phyloP scores from a whole-genome alignment of 2,329 filamentous ascomycete genomes.

The Aspergillus sp. region DNA sequence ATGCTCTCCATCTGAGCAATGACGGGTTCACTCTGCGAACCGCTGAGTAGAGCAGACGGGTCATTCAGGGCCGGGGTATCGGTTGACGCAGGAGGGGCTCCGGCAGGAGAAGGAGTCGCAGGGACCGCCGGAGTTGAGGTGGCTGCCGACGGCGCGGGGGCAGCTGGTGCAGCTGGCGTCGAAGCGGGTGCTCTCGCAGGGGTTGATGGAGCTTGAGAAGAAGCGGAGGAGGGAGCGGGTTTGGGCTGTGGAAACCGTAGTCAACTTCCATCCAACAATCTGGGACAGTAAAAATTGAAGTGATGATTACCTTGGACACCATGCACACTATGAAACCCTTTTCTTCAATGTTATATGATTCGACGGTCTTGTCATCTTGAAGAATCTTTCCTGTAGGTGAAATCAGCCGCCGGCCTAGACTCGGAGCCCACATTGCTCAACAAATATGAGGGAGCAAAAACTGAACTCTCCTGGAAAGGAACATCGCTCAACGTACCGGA shows the following conservation, averaged over 20 bases:
- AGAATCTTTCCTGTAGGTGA: constrained; percentile 76
- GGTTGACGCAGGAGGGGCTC: constrained; percentile 38
- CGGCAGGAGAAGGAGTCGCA: constrained; percentile 43
- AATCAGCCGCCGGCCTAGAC: not conserved
- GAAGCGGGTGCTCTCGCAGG: constrained; percentile 31
- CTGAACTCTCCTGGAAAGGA: constrained; percentile 7
- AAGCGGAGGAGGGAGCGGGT: constrained; percentile 42
- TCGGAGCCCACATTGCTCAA: not conserved
- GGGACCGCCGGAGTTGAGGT: constrained; percentile 45
- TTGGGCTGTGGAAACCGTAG: constrained; percentile 57
- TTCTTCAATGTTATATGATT: constrained; percentile 97
- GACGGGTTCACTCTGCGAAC: constrained; percentile 70
- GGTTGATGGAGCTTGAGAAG: constrained; percentile 33
- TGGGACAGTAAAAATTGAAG: not conserved
- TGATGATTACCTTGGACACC: constrained; percentile 72
- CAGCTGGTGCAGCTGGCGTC: constrained; percentile 42
- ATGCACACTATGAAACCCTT: constrained; percentile 99
- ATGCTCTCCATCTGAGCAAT: constrained; percentile 94
- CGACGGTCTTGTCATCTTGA: constrained; percentile 94
- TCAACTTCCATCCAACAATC: constrained; percentile 3
- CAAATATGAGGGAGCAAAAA: not conserved
- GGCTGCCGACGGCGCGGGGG: constrained; percentile 30
- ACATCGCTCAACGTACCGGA: constrained; percentile 59
- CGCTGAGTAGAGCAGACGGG: constrained; percentile 77
- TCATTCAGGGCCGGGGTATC: constrained; percentile 52